These are phyloP conservation scores for Aegilops sharonensis DNA, from an alignment of 176 grass and related monocot species.

Conservation along the genomic window DNA sequence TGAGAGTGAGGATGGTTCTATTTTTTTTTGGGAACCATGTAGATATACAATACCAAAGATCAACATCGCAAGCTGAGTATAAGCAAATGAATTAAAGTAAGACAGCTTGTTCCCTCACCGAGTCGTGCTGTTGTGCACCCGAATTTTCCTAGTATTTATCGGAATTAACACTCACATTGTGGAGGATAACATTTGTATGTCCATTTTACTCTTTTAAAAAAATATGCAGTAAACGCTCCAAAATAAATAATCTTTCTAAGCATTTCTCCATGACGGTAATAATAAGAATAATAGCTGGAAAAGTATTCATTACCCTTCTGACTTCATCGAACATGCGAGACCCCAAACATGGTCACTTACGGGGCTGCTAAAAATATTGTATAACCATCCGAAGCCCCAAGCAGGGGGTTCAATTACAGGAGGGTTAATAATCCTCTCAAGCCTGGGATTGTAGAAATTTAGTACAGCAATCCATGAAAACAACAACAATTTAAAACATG, in stretches of 20 bases:
- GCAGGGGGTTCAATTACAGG: not conserved
- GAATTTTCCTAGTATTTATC: not conserved
- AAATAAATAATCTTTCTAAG: not conserved
- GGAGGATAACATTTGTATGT: not conserved
- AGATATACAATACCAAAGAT: not conserved
- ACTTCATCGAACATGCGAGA: not conserved
- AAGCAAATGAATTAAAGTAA: not conserved
- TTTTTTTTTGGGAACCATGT: not conserved
- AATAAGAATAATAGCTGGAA: not conserved
- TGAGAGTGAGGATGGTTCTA: not conserved
- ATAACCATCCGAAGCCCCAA: not conserved
- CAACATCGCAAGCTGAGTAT: not conserved
- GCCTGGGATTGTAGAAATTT: not conserved
- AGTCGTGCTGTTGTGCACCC: not conserved
- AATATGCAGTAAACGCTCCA: not conserved
- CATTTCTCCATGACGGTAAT: not conserved
- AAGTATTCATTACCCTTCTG: not conserved
- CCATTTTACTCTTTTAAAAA: not conserved
- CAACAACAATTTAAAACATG: not conserved
- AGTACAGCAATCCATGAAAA: not conserved
- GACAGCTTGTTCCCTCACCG: not conserved
- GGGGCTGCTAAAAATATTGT: not conserved
- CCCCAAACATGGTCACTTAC: not conserved
- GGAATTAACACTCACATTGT: not conserved
- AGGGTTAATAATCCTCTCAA: not conserved